Percentiles rank a stretch among this genome's conserved stretches.
Evolutionary conservation across 345 rosid genomes (phyloP).

Genomic region (Brassica nigra): DNA sequence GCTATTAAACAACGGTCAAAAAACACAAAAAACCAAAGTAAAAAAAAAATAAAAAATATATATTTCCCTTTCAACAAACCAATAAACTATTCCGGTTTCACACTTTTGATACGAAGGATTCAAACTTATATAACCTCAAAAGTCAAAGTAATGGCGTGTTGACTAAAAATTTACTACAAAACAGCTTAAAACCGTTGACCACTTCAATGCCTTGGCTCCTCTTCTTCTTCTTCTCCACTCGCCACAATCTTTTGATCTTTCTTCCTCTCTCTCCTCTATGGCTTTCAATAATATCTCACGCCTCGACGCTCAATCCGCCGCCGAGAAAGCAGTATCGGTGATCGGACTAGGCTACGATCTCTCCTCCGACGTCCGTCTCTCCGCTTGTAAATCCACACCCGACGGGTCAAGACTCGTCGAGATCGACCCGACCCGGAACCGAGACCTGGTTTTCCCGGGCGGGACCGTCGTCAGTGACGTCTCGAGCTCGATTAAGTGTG

Average conservation of each 20-base stretch:
- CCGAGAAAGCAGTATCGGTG: slow-evolving; percentile 81
- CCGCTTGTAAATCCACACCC: slow-evolving; percentile 58
- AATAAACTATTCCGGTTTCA: slow-evolving; percentile 6
- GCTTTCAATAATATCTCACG: slow-evolving; percentile 38
- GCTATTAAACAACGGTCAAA: slow-evolving; percentile 10
- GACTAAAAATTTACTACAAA: slow-evolving; percentile 15
- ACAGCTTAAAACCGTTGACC: slow-evolving; percentile 33
- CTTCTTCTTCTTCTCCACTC: slow-evolving; percentile 20
- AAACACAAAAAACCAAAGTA: background rate
- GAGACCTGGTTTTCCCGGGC: slow-evolving; percentile 73
- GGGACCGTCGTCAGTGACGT: slow-evolving; percentile 69
- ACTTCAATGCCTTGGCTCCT: slow-evolving; percentile 30
- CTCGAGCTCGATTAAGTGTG: slow-evolving; percentile 73
- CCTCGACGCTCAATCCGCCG: slow-evolving; percentile 71
- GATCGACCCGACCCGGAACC: slow-evolving; percentile 45
- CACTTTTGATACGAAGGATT: slow-evolving; percentile 1
- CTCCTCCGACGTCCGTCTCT: slow-evolving; percentile 57
- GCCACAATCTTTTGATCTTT: slow-evolving; percentile 28
- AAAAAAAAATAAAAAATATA: background rate
- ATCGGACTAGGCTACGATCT: slow-evolving; percentile 88
- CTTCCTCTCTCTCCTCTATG: slow-evolving; percentile 39
- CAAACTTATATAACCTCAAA: slow-evolving; percentile 1
- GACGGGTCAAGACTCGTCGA: slow-evolving; percentile 62
- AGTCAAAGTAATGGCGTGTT: slow-evolving; percentile 41
- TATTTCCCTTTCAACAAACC: background rate